A percentile compares a stretch with the other conserved stretches of the same genome.
These are phyloP conservation scores for Cystobasidium onofrii DNA, from an alignment of 768 basidiomycete genomes.

Conservation along the genomic window DNA sequence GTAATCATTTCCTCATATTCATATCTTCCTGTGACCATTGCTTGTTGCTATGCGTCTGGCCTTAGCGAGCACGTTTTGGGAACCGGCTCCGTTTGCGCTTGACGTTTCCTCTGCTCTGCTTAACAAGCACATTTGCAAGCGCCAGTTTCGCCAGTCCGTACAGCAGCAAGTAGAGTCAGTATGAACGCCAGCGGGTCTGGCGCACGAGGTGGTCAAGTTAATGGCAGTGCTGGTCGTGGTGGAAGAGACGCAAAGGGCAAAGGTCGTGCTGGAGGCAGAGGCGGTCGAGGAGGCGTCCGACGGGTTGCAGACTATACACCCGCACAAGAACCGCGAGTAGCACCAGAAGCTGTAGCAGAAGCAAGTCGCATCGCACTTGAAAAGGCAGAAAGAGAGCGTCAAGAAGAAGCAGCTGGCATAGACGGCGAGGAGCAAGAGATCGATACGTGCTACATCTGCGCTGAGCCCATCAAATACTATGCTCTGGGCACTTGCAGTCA, in stretches of 20 bases:
- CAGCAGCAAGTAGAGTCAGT: not conserved
- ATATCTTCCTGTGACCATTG: too few relatives aligned
- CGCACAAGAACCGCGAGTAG: conserved; percentile 8
- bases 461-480: conserved; percentile 84
- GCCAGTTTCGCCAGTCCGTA: not conserved
- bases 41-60: too few relatives aligned
- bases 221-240: conserved; percentile 16
- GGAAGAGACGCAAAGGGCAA: conserved; percentile 9
- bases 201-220: not conserved
- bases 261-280: conserved; percentile 11
- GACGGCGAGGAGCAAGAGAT: conserved; percentile 31
- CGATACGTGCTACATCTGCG: conserved; percentile 76
- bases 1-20: too few relatives aligned
- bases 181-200: conserved; percentile 6
- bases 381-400: not conserved
- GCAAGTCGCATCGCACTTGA: conserved; percentile 1
- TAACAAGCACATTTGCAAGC: not conserved
- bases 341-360: conserved; percentile 17
- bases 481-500: conserved; percentile 85
- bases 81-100: too few relatives aligned
- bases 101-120: not conserved
- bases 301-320: conserved; percentile 27
- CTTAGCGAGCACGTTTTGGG: too few relatives aligned
- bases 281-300: conserved; percentile 17
- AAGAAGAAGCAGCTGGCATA: conserved; percentile 7